Percentiles rank a stretch among this genome's conserved stretches.
phyloP scores from a whole-genome alignment of 2,329 filamentous ascomycete genomes.

The Aspergillus tamarii region DNA sequence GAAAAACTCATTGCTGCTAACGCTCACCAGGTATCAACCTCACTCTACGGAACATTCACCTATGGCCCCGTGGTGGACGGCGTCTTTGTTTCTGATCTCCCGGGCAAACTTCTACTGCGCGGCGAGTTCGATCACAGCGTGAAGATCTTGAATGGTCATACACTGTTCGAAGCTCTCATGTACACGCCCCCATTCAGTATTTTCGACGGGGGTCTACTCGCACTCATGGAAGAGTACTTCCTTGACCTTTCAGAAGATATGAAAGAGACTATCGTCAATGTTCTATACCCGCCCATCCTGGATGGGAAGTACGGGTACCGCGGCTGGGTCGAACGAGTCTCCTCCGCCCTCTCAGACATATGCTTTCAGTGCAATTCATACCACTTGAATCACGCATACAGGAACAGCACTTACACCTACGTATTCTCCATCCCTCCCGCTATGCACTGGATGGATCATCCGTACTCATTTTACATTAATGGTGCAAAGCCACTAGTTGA shows the following conservation, averaged over 20 bases:
- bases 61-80: constrained; percentile 55
- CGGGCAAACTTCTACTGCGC: constrained; percentile 47
- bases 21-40: constrained; percentile 42
- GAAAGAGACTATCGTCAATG: constrained; percentile 49
- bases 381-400: constrained; percentile 55
- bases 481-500: constrained; percentile 39
- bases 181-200: constrained; percentile 43
- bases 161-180: constrained; percentile 46
- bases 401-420: constrained; percentile 55
- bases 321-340: constrained; percentile 46
- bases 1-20: constrained; percentile 49
- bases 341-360: constrained; percentile 48
- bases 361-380: constrained; percentile 58
- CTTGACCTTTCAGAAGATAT: constrained; percentile 29
- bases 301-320: constrained; percentile 53
- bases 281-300: constrained; percentile 57
- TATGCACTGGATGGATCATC: constrained; percentile 56
- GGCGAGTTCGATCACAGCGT: constrained; percentile 42
- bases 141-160: constrained; percentile 51
- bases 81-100: constrained; percentile 52
- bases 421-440: constrained; percentile 57
- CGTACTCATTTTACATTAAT: constrained; percentile 54
- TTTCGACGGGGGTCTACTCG: constrained; percentile 16
- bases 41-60: constrained; percentile 47
- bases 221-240: constrained; percentile 12